Conservation (phyloP, 2,329 filamentous ascomycete genomes). For the Didymella exigua region DNA sequence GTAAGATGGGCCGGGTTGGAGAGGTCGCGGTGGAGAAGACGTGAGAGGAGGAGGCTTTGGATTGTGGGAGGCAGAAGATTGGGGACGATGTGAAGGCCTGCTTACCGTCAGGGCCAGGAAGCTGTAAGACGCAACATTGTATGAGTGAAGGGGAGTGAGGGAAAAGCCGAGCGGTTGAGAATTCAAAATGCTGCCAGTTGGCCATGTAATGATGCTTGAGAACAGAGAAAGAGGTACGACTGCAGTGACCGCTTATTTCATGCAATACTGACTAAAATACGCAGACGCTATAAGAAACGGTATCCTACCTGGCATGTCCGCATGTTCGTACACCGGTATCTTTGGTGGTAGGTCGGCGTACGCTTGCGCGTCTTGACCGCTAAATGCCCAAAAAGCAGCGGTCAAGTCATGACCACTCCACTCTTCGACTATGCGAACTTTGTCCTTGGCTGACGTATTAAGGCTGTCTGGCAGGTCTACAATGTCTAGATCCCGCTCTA, state of each 20-base stretch:
- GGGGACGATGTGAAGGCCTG: slow-evolving; percentile 81
- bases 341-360: slow-evolving; percentile 6
- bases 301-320: slow-evolving; percentile 68
- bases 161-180: too few species aligned
- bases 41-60: slow-evolving; percentile 73
- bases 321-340: slow-evolving; percentile 64
- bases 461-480: slow-evolving; percentile 41
- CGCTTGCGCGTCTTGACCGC: slow-evolving; percentile 18
- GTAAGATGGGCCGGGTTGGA: slow-evolving; percentile 77
- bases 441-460: slow-evolving; percentile 36
- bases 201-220: too few species aligned
- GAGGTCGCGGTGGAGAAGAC: slow-evolving; percentile 78
- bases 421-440: slow-evolving; percentile 32
- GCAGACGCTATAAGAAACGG: not conserved
- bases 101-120: slow-evolving; percentile 27
- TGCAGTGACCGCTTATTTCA: not conserved
- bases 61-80: slow-evolving; percentile 71
- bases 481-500: slow-evolving; percentile 56
- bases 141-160: not conserved
- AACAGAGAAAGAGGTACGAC: not conserved
- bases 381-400: slow-evolving; percentile 34
- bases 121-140: too few species aligned
- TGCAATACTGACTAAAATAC: not conserved
- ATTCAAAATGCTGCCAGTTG: too few species aligned
- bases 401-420: slow-evolving; percentile 26